Percentiles rank a stretch among this genome's conserved stretches.
Evolutionary conservation across 768 basidiomycete genomes (phyloP).

Genomic region (Lentinus tigrinus): DNA sequence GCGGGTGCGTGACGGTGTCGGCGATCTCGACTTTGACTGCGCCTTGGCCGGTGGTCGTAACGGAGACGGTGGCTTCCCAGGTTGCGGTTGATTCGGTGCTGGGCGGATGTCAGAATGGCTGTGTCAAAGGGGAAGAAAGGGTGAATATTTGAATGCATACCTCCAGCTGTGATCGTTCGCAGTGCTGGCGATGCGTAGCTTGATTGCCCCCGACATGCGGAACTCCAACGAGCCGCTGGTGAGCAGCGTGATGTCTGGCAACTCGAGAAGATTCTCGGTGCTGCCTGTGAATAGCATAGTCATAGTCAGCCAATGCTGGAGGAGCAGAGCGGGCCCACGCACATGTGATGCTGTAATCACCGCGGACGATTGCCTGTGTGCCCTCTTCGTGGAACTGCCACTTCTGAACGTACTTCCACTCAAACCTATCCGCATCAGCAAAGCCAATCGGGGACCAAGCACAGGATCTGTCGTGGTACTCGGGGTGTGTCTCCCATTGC

Average conservation of each 20-base stretch:
- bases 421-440: conserved; percentile 18
- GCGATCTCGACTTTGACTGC: conserved; percentile 20
- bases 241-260: neutral
- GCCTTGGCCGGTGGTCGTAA: conserved; percentile 23
- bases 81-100: conserved; percentile 24
- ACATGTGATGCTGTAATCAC: conserved; percentile 21
- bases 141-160: neutral
- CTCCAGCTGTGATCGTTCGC: neutral
- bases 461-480: conserved; percentile 20
- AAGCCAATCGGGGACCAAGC: conserved; percentile 16
- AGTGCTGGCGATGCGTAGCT: neutral
- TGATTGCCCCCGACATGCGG: neutral
- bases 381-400: conserved; percentile 28
- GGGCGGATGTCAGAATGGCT: too few relatives aligned
- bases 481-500: conserved; percentile 23
- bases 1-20: conserved; percentile 10
- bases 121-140: neutral
- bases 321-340: neutral
- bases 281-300: neutral
- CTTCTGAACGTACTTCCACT: conserved; percentile 27
- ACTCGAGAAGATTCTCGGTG: neutral
- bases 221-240: neutral
- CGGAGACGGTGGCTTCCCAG: conserved; percentile 24
- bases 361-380: conserved; percentile 14
- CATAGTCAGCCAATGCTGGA: too few relatives aligned